phyloP scores from a whole-genome alignment of 495 filamentous ascomycete genomes.

The Cryomyces antarcticus region DNA sequence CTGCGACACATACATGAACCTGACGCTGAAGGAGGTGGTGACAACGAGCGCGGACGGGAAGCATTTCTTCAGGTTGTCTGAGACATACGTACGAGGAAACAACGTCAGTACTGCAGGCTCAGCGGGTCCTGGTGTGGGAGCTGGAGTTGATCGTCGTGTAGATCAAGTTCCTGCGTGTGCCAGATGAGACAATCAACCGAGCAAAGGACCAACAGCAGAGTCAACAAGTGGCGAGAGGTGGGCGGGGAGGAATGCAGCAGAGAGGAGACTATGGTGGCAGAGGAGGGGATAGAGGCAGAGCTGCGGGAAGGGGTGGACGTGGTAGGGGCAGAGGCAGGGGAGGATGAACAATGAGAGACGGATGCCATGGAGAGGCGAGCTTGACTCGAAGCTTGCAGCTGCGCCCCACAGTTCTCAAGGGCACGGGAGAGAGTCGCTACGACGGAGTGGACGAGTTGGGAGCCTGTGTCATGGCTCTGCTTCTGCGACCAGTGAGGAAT shows the following conservation, averaged over 20 bases:
- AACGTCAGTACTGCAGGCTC: constrained; percentile 37
- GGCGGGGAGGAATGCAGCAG: constrained; percentile 42
- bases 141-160: constrained; percentile 23
- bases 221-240: constrained; percentile 39
- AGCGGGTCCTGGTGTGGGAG: neutral
- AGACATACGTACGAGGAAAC: constrained; percentile 91
- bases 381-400: too few relatives aligned
- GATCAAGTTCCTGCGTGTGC: constrained; percentile 97
- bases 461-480: too few relatives aligned
- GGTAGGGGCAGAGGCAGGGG: constrained; percentile 32
- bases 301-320: constrained; percentile 28
- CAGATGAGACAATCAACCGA: constrained; percentile 84
- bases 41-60: constrained; percentile 92
- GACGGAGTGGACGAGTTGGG: too few relatives aligned
- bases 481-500: too few relatives aligned
- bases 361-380: too few relatives aligned
- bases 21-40: constrained; percentile 92
- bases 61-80: constrained; percentile 72
- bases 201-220: constrained; percentile 70
- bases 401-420: too few relatives aligned
- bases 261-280: constrained; percentile 42
- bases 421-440: too few relatives aligned
- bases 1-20: constrained; percentile 99
- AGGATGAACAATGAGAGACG: neutral
- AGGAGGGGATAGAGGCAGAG: constrained; percentile 28